These are phyloP conservation scores for Dichomitus squalens DNA, from an alignment of 1,284 basidiomycete species.

Conservation along the genomic window DNA sequence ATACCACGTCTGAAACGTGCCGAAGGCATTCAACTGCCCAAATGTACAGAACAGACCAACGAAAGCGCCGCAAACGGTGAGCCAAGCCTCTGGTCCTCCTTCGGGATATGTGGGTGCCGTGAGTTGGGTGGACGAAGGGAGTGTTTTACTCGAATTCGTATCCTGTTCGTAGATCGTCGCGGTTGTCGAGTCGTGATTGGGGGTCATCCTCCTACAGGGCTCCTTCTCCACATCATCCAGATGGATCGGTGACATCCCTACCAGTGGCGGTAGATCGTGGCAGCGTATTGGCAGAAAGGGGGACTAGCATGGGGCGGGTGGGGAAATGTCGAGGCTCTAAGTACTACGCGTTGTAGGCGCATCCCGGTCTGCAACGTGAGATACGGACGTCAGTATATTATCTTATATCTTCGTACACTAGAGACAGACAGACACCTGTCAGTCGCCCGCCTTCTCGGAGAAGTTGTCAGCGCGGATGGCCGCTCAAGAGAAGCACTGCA, in stretches of 20 bases:
- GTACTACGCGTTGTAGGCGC: not conserved
- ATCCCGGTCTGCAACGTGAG: not conserved
- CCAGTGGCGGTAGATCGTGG: not conserved
- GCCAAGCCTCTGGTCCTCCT: constrained; percentile 38
- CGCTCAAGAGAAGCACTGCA: constrained; percentile 4
- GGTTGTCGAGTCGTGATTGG: not conserved
- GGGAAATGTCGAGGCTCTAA: not conserved
- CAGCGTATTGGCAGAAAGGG: not conserved
- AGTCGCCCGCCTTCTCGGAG: constrained; percentile 14
- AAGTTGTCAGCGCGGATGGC: constrained; percentile 15
- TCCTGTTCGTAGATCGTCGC: not conserved
- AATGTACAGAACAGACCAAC: constrained; percentile 35
- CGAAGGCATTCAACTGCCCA: constrained; percentile 35
- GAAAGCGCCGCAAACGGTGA: constrained; percentile 31
- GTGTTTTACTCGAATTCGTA: not conserved
- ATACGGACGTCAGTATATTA: not conserved
- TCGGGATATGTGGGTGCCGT: constrained; percentile 22
- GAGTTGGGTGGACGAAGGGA: not conserved
- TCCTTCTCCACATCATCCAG: constrained; percentile 12
- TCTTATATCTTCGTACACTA: not conserved
- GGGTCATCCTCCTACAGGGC: not conserved
- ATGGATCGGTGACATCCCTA: not conserved
- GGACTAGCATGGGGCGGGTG: not conserved
- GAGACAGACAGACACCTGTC: not conserved
- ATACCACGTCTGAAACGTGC: constrained; percentile 43